These are phyloP conservation scores for Ampelomyces quisqualis DNA, from an alignment of 2,329 filamentous ascomycete genomes.

Conservation along the genomic window DNA sequence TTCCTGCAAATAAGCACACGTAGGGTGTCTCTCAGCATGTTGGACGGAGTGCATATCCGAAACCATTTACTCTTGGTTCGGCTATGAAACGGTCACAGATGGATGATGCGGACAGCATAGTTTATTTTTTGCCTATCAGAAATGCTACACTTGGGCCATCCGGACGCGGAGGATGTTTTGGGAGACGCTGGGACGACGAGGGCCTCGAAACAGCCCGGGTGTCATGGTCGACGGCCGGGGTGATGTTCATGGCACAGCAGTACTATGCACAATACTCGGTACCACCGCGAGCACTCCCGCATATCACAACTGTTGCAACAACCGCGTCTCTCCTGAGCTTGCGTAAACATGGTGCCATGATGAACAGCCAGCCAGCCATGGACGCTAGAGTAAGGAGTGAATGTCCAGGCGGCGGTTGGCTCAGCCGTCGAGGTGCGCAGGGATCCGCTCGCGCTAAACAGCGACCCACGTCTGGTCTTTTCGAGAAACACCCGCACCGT, in stretches of 20 bases:
- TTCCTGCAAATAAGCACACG: constrained; percentile 3
- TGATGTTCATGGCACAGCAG: no score
- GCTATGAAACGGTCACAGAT: constrained; percentile 3
- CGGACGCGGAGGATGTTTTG: constrained; percentile 1
- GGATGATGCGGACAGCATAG: constrained; percentile 3
- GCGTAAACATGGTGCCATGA: constrained; percentile 3
- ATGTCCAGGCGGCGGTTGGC: constrained; percentile 13
- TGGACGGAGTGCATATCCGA: background rate
- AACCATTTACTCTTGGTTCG: background rate
- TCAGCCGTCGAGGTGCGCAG: constrained; percentile 17
- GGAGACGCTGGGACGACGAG: constrained; percentile 2
- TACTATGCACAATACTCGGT: no score
- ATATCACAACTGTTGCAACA: background rate
- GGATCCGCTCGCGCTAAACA: constrained; percentile 20
- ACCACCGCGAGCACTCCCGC: no score
- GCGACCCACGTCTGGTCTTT: constrained; percentile 6
- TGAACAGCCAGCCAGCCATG: constrained; percentile 2
- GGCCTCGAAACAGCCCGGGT: constrained; percentile 15
- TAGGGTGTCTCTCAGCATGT: background rate
- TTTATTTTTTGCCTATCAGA: constrained; percentile 2
- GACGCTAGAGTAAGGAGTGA: constrained; percentile 12
- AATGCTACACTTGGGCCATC: constrained; percentile 3
- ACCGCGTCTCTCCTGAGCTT: no score
- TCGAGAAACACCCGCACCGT: constrained; percentile 1
- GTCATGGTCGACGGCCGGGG: constrained; percentile 8